These are phyloP conservation scores for Apiospora phragmitis DNA, from an alignment of 2,329 filamentous ascomycete species.

Conservation along the genomic window DNA sequence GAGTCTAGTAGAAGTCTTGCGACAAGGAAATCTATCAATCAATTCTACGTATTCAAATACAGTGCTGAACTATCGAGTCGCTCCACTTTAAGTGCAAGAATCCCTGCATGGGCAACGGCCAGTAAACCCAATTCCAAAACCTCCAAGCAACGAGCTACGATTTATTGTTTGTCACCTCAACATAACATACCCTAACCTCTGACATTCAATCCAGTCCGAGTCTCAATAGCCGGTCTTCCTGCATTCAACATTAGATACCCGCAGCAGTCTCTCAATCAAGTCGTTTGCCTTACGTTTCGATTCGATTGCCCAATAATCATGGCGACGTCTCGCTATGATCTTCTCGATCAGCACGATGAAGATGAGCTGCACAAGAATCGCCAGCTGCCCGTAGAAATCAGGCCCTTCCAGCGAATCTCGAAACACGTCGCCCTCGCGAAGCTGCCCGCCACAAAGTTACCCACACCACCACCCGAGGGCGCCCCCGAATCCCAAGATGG, in stretches of 20 bases:
- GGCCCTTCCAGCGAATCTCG: conserved; percentile 85
- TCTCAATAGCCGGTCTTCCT: not conserved
- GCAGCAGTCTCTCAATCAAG: too few relatives aligned
- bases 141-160: not conserved
- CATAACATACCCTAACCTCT: not conserved
- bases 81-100: not conserved
- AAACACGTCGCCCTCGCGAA: conserved; percentile 73
- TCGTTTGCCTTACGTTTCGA: not conserved
- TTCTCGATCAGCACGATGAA: conserved; percentile 75
- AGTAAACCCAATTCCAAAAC: conserved; percentile 1
- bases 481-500: conserved; percentile 28
- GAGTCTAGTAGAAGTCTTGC: not conserved
- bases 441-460: conserved; percentile 50
- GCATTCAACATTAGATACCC: not conserved
- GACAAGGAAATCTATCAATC: not conserved
- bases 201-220: not conserved
- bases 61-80: not conserved
- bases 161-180: not conserved
- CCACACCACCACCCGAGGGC: conserved; percentile 66
- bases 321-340: conserved; percentile 32
- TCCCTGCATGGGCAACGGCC: not conserved
- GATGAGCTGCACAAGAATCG: conserved; percentile 85
- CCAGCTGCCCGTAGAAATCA: conserved; percentile 87
- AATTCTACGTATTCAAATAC: not conserved
- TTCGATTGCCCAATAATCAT: conserved; percentile 17